phyloP scores from a whole-genome alignment of 2,329 filamentous ascomycete genomes.

The Zalaria sp. region DNA sequence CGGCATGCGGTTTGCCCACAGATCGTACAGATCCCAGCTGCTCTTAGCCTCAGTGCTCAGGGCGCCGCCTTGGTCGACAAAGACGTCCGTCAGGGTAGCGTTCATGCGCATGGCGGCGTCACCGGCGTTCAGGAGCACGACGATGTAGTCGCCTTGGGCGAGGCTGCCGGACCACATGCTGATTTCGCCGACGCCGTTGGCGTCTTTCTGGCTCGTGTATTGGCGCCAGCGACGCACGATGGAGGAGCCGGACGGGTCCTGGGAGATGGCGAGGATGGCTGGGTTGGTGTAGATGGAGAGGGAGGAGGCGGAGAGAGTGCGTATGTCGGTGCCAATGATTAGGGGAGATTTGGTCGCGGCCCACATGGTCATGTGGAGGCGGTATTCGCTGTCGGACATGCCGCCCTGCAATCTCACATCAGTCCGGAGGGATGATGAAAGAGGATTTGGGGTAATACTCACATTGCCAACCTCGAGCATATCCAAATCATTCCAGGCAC shows the following conservation, averaged over 20 bases:
- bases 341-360: conserved; percentile 33
- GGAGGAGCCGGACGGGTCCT: conserved; percentile 28
- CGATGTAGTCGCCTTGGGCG: conserved; percentile 30
- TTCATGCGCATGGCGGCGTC: conserved; percentile 30
- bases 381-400: conserved; percentile 26
- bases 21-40: conserved; percentile 39
- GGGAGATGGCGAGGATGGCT: conserved; percentile 35
- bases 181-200: conserved; percentile 30
- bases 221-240: conserved; percentile 32
- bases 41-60: conserved; percentile 22
- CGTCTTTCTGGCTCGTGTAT: conserved; percentile 24
- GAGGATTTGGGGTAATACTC: conserved; percentile 6
- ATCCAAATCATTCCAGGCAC: conserved; percentile 35
- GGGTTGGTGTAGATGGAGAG: conserved; percentile 34
- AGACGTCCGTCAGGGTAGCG: conserved; percentile 38
- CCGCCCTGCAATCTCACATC: conserved; percentile 7
- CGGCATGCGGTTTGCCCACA: conserved; percentile 44
- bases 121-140: conserved; percentile 38
- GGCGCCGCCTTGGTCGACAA: conserved; percentile 30
- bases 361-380: conserved; percentile 35
- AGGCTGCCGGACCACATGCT: conserved; percentile 37
- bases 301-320: conserved; percentile 23
- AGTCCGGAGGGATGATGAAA: background rate
- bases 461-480: conserved; percentile 36
- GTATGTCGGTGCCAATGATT: conserved; percentile 33